Percentiles rank a stretch among this genome's conserved stretches.
These are phyloP conservation scores for Mycena metata DNA, from an alignment of 768 basidiomycete species.

Conservation along the genomic window DNA sequence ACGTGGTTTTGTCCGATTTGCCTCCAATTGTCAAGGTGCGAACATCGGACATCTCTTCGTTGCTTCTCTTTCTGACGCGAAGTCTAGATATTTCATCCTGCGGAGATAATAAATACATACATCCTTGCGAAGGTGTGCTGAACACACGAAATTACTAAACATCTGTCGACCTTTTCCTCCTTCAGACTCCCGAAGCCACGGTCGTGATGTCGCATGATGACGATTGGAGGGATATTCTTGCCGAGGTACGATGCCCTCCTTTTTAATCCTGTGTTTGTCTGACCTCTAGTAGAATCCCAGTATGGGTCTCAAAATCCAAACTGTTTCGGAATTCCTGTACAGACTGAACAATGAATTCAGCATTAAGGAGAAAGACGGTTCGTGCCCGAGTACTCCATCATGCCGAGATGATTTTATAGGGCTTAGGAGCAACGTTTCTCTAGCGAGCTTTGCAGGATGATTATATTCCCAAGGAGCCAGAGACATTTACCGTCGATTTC, in stretches of 20 bases:
- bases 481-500: no score
- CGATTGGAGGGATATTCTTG: slow-evolving; percentile 18
- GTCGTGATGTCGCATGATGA: slow-evolving; percentile 19
- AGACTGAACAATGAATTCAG: not conserved
- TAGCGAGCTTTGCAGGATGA: no score
- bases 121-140: slow-evolving; percentile 6
- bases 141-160: not conserved
- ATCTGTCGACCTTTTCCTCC: not conserved
- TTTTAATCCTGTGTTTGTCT: not conserved
- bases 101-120: slow-evolving; percentile 6
- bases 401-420: no score
- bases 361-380: not conserved
- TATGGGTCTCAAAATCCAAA: not conserved
- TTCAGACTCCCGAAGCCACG: not conserved
- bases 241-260: not conserved
- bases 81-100: slow-evolving; percentile 9
- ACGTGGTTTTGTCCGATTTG: slow-evolving; percentile 5
- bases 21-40: slow-evolving; percentile 1
- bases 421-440: no score
- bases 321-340: not conserved
- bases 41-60: no score
- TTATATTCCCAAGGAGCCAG: no score
- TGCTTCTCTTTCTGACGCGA: not conserved
- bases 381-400: not conserved
- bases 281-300: not conserved